Evolutionary conservation across 257 asterid genomes (phyloP).

Genomic region (Nicotiana benthamiana): DNA sequence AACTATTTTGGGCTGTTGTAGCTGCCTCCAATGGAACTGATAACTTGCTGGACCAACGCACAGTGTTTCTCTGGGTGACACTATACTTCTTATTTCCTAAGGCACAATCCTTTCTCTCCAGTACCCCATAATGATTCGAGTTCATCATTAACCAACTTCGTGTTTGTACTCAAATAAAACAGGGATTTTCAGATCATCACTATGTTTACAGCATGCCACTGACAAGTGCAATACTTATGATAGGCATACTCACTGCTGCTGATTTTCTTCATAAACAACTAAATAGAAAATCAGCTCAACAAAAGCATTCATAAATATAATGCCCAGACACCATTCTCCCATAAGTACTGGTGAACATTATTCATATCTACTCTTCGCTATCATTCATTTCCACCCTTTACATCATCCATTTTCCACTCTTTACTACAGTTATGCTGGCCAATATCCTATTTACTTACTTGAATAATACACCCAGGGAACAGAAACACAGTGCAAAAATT

Average conservation of each 20-base stretch:
- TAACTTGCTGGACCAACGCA: background rate
- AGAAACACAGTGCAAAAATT: background rate
- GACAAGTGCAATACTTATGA: background rate
- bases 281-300: background rate
- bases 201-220: background rate
- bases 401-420: background rate
- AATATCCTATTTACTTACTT: background rate
- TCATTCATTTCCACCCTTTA: background rate
- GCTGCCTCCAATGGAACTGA: background rate
- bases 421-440: background rate
- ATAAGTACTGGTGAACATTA: background rate
- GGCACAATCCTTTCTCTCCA: background rate
- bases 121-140: background rate
- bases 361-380: background rate
- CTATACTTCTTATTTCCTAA: background rate
- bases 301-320: background rate
- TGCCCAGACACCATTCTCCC: background rate
- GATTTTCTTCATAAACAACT: background rate
- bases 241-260: background rate
- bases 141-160: background rate
- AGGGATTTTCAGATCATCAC: background rate
- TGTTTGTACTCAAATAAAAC: background rate
- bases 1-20: background rate
- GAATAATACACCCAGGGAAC: background rate
- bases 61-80: background rate